Base-by-base conservation (phyloP, 1,284 basidiomycete genomes). In the Porogramme epimiltina region DNA sequence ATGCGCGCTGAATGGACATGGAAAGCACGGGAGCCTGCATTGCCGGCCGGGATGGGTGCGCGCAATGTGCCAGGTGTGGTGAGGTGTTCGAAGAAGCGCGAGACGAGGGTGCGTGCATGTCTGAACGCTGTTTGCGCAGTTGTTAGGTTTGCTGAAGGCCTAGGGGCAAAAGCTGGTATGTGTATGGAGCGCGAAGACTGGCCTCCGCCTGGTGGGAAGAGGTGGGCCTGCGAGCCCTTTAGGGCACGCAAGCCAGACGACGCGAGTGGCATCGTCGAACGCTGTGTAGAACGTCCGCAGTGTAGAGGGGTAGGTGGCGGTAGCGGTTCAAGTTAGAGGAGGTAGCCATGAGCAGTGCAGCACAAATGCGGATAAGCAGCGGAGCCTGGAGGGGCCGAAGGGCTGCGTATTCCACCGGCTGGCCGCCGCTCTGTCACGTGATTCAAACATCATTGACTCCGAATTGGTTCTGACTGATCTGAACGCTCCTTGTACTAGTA, bases 61-160 rank as follows among this genome's bases (percentile, higher is more conserved):
- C 69, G 70, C 53, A 75, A 70, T 26, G 78, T 61, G 16, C 82
- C 80, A 3, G 85, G 84, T 2, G 84, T 67, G 33, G 81, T 78
- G 38, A 88, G 74, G 49, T 82, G 77, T 4, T 76, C 70, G 46
- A 85, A 74, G 54, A 89, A 76, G 42, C 74, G 76, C 45, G 78
- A 72, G 43, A 88, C 58, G 39, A 87, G 54, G 10, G 74, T 77
- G 45, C 77, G 79, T 15, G 86, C 78, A 42, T 80, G 74, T 16
- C 73, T 72, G 55, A 86, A 70, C 34, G 87, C 60, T 50, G 72
- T 74, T 58, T 80, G 75, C 0, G 79, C 58, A 10, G 70, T 69
- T 51, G 64, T 62, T 43, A 64, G 59, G 59, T 70, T 61, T 54
- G 64, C 65, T 38, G 60, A 58, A 42, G 61, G 36, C 6, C 65